A percentile compares a stretch with the other conserved stretches of the same genome.
Evolutionary conservation across 108 stramenopile genomes (phyloP).

Genomic region (Fistulifera pelliculosa): DNA sequence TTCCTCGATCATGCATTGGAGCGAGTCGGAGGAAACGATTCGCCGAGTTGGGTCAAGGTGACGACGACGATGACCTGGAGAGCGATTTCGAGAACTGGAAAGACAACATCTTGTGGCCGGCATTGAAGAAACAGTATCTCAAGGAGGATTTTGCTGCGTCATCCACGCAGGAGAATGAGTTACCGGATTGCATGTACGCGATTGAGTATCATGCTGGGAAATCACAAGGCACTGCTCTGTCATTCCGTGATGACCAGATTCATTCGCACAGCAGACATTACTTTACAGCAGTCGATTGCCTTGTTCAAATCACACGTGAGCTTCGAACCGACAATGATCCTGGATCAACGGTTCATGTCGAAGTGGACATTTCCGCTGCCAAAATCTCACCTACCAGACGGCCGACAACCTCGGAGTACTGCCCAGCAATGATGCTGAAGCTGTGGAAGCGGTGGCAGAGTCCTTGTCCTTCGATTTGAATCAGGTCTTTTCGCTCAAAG

Average conservation of each 20-base stretch:
- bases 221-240: neutral
- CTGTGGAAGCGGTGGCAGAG: slow-evolving; percentile 69
- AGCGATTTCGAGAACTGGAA: slow-evolving; percentile 97
- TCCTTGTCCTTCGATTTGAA: slow-evolving; percentile 53
- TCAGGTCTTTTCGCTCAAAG: slow-evolving; percentile 35
- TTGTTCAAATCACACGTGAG: slow-evolving; percentile 60
- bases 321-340: slow-evolving; percentile 56
- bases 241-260: slow-evolving; percentile 31
- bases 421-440: slow-evolving; percentile 58
- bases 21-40: slow-evolving; percentile 68
- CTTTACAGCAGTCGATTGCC: slow-evolving; percentile 65
- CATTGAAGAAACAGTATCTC: slow-evolving; percentile 41
- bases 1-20: slow-evolving; percentile 66
- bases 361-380: slow-evolving; percentile 77
- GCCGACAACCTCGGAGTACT: slow-evolving; percentile 95
- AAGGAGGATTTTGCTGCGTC: slow-evolving; percentile 10
- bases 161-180: slow-evolving; percentile 8
- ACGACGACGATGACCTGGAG: slow-evolving; percentile 94
- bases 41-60: slow-evolving; percentile 74
- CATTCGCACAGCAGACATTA: slow-evolving; percentile 72
- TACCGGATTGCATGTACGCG: slow-evolving; percentile 47
- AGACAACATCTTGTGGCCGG: slow-evolving; percentile 65
- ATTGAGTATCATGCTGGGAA: slow-evolving; percentile 30
- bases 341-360: slow-evolving; percentile 91
- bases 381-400: slow-evolving; percentile 65